A percentile compares a stretch with the other conserved stretches of the same genome.
Conservation (phyloP, 169 alveolate species). For the Eimeria tenella region DNA sequence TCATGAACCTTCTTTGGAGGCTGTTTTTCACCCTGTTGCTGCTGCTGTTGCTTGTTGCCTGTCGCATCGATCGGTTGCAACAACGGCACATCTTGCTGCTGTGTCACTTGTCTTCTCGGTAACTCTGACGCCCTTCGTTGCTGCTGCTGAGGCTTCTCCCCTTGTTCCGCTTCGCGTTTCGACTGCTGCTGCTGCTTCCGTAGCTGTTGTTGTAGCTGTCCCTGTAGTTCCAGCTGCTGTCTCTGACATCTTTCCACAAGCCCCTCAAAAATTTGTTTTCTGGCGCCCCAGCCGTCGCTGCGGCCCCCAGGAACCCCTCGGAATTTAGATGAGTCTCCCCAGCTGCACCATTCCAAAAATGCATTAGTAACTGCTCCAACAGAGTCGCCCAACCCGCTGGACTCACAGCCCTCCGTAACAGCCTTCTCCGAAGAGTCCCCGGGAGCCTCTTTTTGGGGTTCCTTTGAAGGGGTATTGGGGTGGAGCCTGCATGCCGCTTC, state of each 20-base stretch:
- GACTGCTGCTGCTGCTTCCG: background rate
- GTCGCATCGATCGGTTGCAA: background rate
- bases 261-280: conserved; percentile 48
- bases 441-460: background rate
- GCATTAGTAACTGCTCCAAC: conserved; percentile 4
- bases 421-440: background rate
- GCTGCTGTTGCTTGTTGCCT: conserved; percentile 4
- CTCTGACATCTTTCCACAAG: conserved; percentile 55
- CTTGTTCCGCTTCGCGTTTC: background rate
- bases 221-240: conserved; percentile 33
- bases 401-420: background rate
- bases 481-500: background rate
- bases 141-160: conserved; percentile 1
- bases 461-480: background rate
- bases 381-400: background rate
- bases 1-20: background rate
- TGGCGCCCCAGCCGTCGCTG: conserved; percentile 29
- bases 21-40: background rate
- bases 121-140: background rate
- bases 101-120: background rate
- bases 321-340: background rate
- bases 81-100: conserved; percentile 6
- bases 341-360: conserved; percentile 61
- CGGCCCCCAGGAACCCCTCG: conserved; percentile 47
- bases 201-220: background rate